A percentile compares a stretch with the other conserved stretches of the same genome.
Evolutionary conservation across 2,329 filamentous ascomycete genomes (phyloP).

Genomic region (Ascosphaera acerosa): DNA sequence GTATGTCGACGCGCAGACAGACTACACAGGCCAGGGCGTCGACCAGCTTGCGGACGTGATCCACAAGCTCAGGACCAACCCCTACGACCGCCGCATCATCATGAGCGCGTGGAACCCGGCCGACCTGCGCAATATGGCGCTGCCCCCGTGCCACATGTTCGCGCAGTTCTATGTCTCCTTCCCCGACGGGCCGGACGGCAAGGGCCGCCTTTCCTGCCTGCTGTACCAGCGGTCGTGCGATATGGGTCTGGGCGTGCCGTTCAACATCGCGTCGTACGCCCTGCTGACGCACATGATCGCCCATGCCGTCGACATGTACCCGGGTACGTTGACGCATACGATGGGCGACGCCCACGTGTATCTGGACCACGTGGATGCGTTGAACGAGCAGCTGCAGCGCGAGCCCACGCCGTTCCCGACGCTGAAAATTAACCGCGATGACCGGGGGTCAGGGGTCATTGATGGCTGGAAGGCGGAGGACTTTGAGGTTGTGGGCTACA

Average conservation of each 20-base stretch:
- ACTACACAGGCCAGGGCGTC: slow-evolving; percentile 72
- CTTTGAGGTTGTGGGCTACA: slow-evolving; percentile 66
- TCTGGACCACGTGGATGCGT: slow-evolving; percentile 67
- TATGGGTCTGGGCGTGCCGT: slow-evolving; percentile 90
- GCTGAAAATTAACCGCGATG: slow-evolving; percentile 42
- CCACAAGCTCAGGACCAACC: slow-evolving; percentile 54
- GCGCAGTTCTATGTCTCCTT: slow-evolving; percentile 85
- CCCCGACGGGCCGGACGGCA: slow-evolving; percentile 20
- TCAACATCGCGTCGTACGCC: slow-evolving; percentile 92
- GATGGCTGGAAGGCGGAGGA: slow-evolving; percentile 82
- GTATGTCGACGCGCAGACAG: slow-evolving; percentile 51
- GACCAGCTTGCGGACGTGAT: slow-evolving; percentile 88
- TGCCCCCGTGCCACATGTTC: slow-evolving; percentile 94
- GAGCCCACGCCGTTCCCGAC: slow-evolving; percentile 62
- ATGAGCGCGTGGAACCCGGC: slow-evolving; percentile 83
- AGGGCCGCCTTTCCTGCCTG: slow-evolving; percentile 62
- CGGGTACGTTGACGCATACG: slow-evolving; percentile 72
- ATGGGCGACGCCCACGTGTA: slow-evolving; percentile 99
- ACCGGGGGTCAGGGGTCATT: slow-evolving; percentile 57
- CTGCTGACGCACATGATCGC: slow-evolving; percentile 89
- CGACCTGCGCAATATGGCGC: slow-evolving; percentile 65
- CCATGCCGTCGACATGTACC: slow-evolving; percentile 57
- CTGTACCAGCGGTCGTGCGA: slow-evolving; percentile 89
- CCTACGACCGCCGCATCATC: slow-evolving; percentile 76
- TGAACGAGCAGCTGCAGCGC: slow-evolving; percentile 53